Base-by-base conservation (phyloP, 1,139 yeast genomes). In the Zhuliangozyma parablackwelliae region DNA sequence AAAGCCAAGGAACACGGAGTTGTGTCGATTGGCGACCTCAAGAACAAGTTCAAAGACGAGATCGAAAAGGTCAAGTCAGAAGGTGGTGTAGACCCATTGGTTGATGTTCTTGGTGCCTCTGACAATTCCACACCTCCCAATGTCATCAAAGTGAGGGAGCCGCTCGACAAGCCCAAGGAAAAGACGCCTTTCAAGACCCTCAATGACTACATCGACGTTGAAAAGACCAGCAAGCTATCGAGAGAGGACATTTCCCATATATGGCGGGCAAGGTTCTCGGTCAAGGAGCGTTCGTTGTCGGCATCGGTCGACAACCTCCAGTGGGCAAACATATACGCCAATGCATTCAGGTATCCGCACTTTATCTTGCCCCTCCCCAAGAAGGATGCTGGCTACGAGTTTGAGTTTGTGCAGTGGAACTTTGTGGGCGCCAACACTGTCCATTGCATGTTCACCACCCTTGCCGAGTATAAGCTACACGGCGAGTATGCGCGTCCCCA, bases 401-500 rank as follows among this genome's bases (percentile, higher is more conserved):
- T 92, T 68, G 97, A 92, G 56, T 89, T 84, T 56, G 79, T 89
- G 13, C 98, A 94, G 62, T 94, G 98, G 98, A 72, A 81, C 13
- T 87, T 89, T 59, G 92, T 84, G 2, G 96, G 95, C 0, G 82
- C 88, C 7, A 54, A 79, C 30, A 90, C 97, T 5, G 71, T 88
- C 3, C 96, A 94, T 62, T 87, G 96, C 57, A 75, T 94, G 76
- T 69, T 94, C 50, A 94, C 98, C 2, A 81, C 97, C 0, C 72
- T 94, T 44, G 94, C 95, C 1, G 98, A 94, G 60, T 94, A 80
- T 62, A 90, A 92, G 59, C 73, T 89, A 29, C 97, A 92, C 55
- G 80, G 79, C 44, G 97, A 90, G 54, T 94, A 72, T 60, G 96
- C 98, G 10, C 82, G 87, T 53, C 98, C 98, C 1, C 98, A 94